These are phyloP conservation scores for Paraurostyla sp. DNA, from an alignment of 73 alveolate genomes.

Conservation along the genomic window DNA sequence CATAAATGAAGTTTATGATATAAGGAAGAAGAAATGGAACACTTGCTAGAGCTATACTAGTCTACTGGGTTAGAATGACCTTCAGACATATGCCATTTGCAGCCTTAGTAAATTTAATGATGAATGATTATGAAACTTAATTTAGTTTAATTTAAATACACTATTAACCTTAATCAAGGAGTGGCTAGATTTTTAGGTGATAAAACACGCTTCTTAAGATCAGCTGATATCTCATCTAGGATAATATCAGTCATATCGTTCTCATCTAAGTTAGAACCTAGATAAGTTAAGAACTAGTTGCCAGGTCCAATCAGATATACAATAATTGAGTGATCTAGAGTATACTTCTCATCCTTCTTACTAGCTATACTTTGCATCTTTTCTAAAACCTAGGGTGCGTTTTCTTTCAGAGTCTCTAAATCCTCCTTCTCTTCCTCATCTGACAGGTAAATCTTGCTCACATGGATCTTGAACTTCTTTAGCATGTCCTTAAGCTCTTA, in stretches of 20 bases:
- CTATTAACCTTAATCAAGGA: no score
- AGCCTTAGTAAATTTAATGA: conserved; percentile 13
- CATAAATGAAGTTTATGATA: conserved; percentile 47
- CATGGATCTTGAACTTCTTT: conserved; percentile 85
- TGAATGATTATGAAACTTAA: no score
- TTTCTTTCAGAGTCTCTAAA: conserved; percentile 55
- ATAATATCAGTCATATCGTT: conserved; percentile 86
- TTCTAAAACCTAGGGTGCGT: conserved; percentile 65
- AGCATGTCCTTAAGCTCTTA: conserved; percentile 86
- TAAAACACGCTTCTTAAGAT: conserved; percentile 66
- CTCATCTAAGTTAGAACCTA: conserved; percentile 85
- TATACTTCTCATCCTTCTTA: conserved; percentile 74
- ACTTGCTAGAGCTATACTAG: conserved; percentile 49
- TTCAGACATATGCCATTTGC: conserved; percentile 31
- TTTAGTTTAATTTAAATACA: no score
- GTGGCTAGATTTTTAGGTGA: conserved; percentile 31
- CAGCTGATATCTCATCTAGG: conserved; percentile 83
- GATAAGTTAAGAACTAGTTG: conserved; percentile 81
- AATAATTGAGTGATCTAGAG: conserved; percentile 84
- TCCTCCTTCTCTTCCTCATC: conserved; percentile 83
- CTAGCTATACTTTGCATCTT: conserved; percentile 55
- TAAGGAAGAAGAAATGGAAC: conserved; percentile 55
- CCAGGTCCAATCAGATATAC: conserved; percentile 81
- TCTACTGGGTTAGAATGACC: conserved; percentile 37
- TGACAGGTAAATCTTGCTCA: conserved; percentile 79